Conservation (phyloP, 176 grass and related monocot genomes). For the Ampelocalamus luodianensis region DNA sequence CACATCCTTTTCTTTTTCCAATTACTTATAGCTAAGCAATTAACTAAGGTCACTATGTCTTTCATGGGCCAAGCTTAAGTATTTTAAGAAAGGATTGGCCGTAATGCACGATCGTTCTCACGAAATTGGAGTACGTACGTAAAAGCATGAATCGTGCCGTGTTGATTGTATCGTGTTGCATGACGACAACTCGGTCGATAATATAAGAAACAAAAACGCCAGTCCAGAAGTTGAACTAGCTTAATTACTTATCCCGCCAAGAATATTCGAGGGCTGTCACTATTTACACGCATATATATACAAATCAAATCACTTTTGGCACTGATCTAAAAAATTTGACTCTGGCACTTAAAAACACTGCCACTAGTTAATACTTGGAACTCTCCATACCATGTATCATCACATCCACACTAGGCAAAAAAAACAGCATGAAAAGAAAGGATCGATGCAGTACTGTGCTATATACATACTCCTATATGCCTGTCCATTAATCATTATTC, state of each 20-base stretch:
- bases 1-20: no score
- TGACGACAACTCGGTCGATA: neutral
- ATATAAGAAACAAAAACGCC: neutral
- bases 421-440: neutral
- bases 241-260: neutral
- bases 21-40: no score
- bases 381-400: neutral
- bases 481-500: no score
- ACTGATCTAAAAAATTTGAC: neutral
- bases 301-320: neutral
- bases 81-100: no score
- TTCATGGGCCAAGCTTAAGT: no score
- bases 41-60: no score
- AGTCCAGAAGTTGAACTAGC: neutral
- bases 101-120: no score
- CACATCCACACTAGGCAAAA: neutral
- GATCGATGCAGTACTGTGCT: no score
- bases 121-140: no score
- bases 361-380: neutral
- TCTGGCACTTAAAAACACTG: neutral
- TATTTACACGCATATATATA: neutral
- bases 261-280: slow-evolving; percentile 8
- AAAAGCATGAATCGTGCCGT: neutral
- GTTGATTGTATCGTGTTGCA: no score
- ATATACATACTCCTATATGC: no score